Percentiles rank a stretch among this genome's conserved stretches.
phyloP scores from a whole-genome alignment of 768 basidiomycete species.

The Serendipita sp. region DNA sequence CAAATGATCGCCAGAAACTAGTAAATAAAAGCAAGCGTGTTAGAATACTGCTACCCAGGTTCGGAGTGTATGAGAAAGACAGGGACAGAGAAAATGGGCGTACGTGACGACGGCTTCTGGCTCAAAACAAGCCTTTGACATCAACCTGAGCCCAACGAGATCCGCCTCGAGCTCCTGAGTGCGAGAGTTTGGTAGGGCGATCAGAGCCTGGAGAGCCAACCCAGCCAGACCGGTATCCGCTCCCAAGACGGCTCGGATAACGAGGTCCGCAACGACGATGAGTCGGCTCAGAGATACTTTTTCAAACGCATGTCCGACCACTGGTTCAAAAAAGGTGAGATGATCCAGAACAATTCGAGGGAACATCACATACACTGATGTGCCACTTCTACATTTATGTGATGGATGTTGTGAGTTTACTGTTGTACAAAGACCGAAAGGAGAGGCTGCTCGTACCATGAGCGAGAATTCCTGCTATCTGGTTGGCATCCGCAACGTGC shows the following conservation, averaged over 20 bases:
- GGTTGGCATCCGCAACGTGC: slow-evolving; percentile 59
- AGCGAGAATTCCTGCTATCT: slow-evolving; percentile 67
- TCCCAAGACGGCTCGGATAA: slow-evolving; percentile 35
- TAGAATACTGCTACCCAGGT: too few relatives aligned
- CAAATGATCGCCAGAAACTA: slow-evolving; percentile 4
- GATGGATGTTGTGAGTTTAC: background rate
- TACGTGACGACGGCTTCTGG: slow-evolving; percentile 62
- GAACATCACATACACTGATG: slow-evolving; percentile 45
- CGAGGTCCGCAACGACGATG: slow-evolving; percentile 24
- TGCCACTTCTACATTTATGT: slow-evolving; percentile 47
- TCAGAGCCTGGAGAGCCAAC: background rate
- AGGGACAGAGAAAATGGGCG: slow-evolving; percentile 16
- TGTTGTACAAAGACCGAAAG: background rate
- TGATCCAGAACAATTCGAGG: background rate
- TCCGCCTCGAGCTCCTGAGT: slow-evolving; percentile 84
- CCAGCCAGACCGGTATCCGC: slow-evolving; percentile 19
- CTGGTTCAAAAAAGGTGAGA: slow-evolving; percentile 21
- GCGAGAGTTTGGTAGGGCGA: slow-evolving; percentile 60
- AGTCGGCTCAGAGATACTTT: slow-evolving; percentile 29
- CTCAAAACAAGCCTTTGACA: slow-evolving; percentile 76
- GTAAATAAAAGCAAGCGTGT: too few relatives aligned
- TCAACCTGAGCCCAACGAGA: slow-evolving; percentile 64
- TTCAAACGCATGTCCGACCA: slow-evolving; percentile 44
- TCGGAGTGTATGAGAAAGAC: too few relatives aligned
- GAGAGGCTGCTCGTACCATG: slow-evolving; percentile 55